Evolutionary conservation across 2,329 filamentous ascomycete genomes (phyloP), one percentile per base, ranked within the genome.

Genomic region (Achaetomium macrosporum): DNA sequence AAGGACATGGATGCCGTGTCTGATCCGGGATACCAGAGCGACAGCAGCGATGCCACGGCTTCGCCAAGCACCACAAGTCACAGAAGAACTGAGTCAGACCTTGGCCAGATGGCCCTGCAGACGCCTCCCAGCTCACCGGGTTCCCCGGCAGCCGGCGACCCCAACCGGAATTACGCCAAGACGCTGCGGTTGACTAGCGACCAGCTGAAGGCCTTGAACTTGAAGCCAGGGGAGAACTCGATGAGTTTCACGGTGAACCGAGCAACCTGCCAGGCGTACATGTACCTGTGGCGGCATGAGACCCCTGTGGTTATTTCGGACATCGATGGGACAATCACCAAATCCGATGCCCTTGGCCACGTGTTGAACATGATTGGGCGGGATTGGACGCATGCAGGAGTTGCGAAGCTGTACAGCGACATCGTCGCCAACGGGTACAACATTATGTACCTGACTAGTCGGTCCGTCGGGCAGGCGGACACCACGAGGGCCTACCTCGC

Each of bases 301-400:
- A 87, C 87, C 0, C 95, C 93, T 0, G 92, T 99, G 51, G 91
- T 99, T 44, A 96, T 99, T 58, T 97, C 92, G 1, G 93, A 99
- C 69, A 97, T 99, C 64, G 93, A 99, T 69, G 93, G 93, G 47
- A 99, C 93, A 19, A 99, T 99, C 64, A 99, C 93, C 54, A 99
- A 99, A 73, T 96, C 91, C 2, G 91, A 96, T 71, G 91, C 90
- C 15, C 75, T 96, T 13, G 93, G 93, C 13, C 93, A 99, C 65
- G 89, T 99, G 41, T 72, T 97, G 50, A 97, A 92, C 73, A 93
- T 93, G 83, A 92, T 99, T 59, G 93, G 93, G 40, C 85, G 93
- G 44, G 93, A 99, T 70, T 99, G 93, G 93, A 99, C 93, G 3
- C 93, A 99, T 68, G 81, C 90, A 15, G 93, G 93, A 36, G 92